Percentiles rank a stretch among this genome's conserved stretches.
phyloP scores from a whole-genome alignment of 2,329 filamentous ascomycete genomes.

The Colletotrichum kahawae region DNA sequence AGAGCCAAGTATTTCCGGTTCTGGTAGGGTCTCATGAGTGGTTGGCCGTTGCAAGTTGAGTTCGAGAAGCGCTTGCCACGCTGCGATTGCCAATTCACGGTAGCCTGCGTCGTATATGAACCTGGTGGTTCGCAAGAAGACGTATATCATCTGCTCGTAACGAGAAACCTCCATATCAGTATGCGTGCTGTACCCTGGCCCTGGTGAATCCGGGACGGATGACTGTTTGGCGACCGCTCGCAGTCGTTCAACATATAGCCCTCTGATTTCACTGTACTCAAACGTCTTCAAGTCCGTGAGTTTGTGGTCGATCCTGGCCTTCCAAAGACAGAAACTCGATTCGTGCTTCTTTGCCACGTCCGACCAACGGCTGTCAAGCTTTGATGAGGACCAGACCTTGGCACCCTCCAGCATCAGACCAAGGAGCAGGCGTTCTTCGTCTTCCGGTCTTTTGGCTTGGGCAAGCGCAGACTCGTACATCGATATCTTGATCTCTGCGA shows the following conservation, averaged over 20 bases:
- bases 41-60: conserved; percentile 66
- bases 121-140: conserved; percentile 76
- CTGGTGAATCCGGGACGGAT: conserved; percentile 4
- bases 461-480: conserved; percentile 79
- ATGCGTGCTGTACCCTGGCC: background rate
- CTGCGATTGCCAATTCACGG: conserved; percentile 74
- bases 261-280: conserved; percentile 68
- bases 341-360: conserved; percentile 58
- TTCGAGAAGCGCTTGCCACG: conserved; percentile 86
- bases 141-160: conserved; percentile 62
- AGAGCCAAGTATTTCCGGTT: conserved; percentile 28
- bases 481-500: conserved; percentile 80
- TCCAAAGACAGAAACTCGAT: conserved; percentile 71
- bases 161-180: conserved; percentile 1
- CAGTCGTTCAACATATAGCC: conserved; percentile 61
- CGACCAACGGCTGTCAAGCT: conserved; percentile 17
- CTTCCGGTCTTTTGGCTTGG: conserved; percentile 50
- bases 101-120: conserved; percentile 82
- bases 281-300: conserved; percentile 73
- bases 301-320: conserved; percentile 72
- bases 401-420: conserved; percentile 76
- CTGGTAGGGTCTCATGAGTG: conserved; percentile 23
- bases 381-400: conserved; percentile 66
- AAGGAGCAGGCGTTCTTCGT: conserved; percentile 66
- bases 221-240: background rate